Evolutionary conservation across 2,329 filamentous ascomycete species (phyloP), one percentile per base, ranked within the genome.

Genomic region (Thielaviopsis ethacetica): DNA sequence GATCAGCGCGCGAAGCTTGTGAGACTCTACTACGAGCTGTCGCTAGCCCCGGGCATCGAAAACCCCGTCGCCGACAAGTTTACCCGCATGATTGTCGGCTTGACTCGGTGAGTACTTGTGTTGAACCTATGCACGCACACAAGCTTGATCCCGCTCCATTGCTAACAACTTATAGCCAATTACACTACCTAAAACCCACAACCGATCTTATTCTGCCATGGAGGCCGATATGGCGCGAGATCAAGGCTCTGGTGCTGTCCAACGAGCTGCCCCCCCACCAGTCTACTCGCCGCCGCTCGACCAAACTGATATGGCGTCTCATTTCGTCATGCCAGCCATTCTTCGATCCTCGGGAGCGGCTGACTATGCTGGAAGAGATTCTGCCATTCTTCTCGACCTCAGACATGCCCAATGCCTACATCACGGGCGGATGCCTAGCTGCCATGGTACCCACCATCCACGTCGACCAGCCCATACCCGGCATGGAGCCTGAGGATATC

Each of bases 201-300:
- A 88, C 90, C 64, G 94, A 98, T 67, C 76, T 98, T n/a, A 78
- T 80, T 13, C 80, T 98, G 62, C 91, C 98, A 70, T 98, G 93
- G 93, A 82, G 83, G 65, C 91, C 91, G 7, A 75, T 98, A 30
- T 98, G 88, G 81, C 86, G 89, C 66, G 91, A 97, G 70, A 76
- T 97, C 65, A 97, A 96, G 74, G 79, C 85, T 51, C 85, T 96
- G 68, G 88, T 96, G 15, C 74, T 98, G 17, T 91, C 93, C 1
- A 83, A 82, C 53, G 93, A 98, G 69, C 85, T 84, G 10, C 85
- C 90, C 3, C 70, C 79, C 12, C 79, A 84, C 63, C 81, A 83
- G 65, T 73, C 73, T 41, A 74, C 73, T 52, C 73, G 80, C 57
- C 75, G 79, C 63, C 73, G 79, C 62, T 76, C 76, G 4, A 73